Percentiles rank a stretch among this genome's conserved stretches.
phyloP scores from a whole-genome alignment of 164 flowering plant genomes.

The Sextonia rubra region DNA sequence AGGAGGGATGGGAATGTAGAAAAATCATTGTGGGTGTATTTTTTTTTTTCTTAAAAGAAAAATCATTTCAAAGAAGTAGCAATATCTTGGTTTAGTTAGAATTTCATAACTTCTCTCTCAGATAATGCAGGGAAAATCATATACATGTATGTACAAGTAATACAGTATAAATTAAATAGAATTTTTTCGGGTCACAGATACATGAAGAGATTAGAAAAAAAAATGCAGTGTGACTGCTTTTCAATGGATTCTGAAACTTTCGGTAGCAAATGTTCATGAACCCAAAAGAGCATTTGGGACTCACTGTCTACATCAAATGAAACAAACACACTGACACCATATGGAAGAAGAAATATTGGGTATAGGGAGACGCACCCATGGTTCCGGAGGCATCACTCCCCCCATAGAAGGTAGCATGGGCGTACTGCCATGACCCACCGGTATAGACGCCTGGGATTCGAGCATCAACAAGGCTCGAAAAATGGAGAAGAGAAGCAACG shows the following conservation, averaged over 20 bases:
- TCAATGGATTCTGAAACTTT: too few species aligned
- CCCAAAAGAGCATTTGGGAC: too few species aligned
- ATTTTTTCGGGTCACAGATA: too few species aligned
- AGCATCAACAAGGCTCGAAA: slow-evolving; percentile 31
- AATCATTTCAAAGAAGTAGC: background rate
- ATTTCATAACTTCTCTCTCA: background rate
- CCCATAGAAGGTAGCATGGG: slow-evolving; percentile 91
- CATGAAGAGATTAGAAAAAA: too few species aligned
- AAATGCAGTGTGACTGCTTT: too few species aligned
- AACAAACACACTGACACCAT: too few species aligned
- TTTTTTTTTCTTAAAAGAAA: background rate
- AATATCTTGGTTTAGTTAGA: background rate
- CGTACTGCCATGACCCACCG: slow-evolving; percentile 60
- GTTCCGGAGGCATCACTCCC: slow-evolving; percentile 93
- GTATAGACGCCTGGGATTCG: slow-evolving; percentile 65
- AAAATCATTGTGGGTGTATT: background rate
- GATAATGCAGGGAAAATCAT: background rate
- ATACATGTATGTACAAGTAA: too few species aligned
- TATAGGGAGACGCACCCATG: slow-evolving; percentile 47
- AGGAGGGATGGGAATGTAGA: background rate
- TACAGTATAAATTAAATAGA: too few species aligned
- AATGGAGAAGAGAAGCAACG: slow-evolving; percentile 14
- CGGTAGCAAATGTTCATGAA: too few species aligned
- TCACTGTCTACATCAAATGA: too few species aligned
- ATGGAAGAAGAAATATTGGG: background rate